phyloP scores from a whole-genome alignment of 371 early-diverging fungal genomes.

The Apophysomyces trapeziformis region DNA sequence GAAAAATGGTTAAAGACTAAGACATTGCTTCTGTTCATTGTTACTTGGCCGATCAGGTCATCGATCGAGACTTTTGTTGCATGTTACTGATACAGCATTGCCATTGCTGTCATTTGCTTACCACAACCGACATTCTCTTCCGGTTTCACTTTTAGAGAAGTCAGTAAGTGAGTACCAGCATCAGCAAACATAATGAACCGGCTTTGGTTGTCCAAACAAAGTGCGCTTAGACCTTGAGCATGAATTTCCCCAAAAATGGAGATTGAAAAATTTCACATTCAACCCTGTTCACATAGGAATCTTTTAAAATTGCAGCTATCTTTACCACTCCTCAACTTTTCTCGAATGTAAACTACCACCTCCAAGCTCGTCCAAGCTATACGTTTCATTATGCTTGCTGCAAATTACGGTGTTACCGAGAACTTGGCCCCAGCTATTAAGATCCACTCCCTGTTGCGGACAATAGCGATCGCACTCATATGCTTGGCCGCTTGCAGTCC shows the following conservation, averaged over 20 bases:
- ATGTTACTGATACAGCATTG: not conserved
- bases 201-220: too few relatives aligned
- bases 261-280: too few relatives aligned
- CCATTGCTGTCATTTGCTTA: not conserved
- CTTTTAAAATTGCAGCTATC: too few relatives aligned
- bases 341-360: slow-evolving; percentile 7
- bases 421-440: slow-evolving; percentile 47
- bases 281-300: too few relatives aligned
- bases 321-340: not conserved
- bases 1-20: not conserved
- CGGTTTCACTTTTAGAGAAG: slow-evolving; percentile 2
- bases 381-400: slow-evolving; percentile 42
- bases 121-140: slow-evolving; percentile 15
- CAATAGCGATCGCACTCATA: slow-evolving; percentile 59
- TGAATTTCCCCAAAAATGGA: not conserved
- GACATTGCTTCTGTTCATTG: too few relatives aligned
- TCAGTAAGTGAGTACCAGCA: slow-evolving; percentile 6
- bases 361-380: slow-evolving; percentile 9
- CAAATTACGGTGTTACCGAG: slow-evolving; percentile 48
- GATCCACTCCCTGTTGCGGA: slow-evolving; percentile 52
- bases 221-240: too few relatives aligned
- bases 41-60: slow-evolving; percentile 27
- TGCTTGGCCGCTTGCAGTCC: slow-evolving; percentile 39
- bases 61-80: slow-evolving; percentile 16
- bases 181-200: not conserved